Evolutionary conservation across 2,329 filamentous ascomycete genomes (phyloP), one percentile per base, ranked within the genome.

Genomic region (Cadophora malorum): DNA sequence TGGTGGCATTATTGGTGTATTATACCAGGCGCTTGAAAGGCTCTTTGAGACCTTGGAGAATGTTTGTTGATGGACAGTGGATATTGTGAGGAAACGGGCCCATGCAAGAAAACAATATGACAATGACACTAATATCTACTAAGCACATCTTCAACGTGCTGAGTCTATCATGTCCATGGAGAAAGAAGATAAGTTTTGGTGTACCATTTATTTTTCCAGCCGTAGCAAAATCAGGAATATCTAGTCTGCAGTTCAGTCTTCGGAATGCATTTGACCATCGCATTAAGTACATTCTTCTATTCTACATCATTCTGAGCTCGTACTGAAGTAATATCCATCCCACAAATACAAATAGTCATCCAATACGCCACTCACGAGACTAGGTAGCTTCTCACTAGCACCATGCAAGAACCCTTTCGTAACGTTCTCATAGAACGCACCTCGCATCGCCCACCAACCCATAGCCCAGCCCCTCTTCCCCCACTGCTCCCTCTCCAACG

Each of bases 261-360:
- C 4, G 2, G 19, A 49, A 41, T 6, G 12, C 21, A 23, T 1
- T 41, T 25, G 21, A 59, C n/a, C 56, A 59, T 14, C 56, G 56
- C 56, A 21, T 45, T 28, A 25, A 58, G 16, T 45, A 45, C 21
- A 45, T 59, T 25, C n/a, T 8, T 38, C 21, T 55, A 41, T 55
- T 59, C 41, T 63, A 53, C 25, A 64, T 70, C 70, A 77, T 64
- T 77, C 75, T 3, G 75, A 74, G 61, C 75, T 77, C 7, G 76
- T 77, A 70, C 76, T 78, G 52, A 98, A 99, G 80, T 98, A 96
- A 80, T 97, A 98, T 75, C 96, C 94, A 80, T 97, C 94, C 96
- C 96, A 99, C 38, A 99, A 84, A 79, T 96, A 98, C 80, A 97
- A 93, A 78, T 99, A 99, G 79, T 99, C 96, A 78, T 97, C 94